Percentiles rank a stretch among this genome's conserved stretches.
Evolutionary conservation across 768 basidiomycete genomes (phyloP).

Genomic region (Auriscalpium vulgare): DNA sequence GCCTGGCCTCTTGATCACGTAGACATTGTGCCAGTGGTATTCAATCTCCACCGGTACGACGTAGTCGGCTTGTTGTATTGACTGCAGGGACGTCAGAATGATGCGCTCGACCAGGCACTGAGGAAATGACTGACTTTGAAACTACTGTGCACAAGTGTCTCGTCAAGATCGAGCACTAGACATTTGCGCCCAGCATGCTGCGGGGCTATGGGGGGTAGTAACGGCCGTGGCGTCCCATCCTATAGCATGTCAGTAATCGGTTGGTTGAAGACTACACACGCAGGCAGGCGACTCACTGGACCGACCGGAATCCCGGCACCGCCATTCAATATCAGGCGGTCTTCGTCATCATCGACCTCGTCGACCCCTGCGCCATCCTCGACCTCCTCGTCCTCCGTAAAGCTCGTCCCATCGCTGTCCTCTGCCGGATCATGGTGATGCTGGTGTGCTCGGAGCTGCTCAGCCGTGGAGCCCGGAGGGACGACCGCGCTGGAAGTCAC

Average conservation of each 20-base stretch:
- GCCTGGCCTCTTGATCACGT: constrained; percentile 97
- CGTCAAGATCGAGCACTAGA: constrained; percentile 92
- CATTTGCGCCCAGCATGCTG: constrained; percentile 89
- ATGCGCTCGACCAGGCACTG: background rate
- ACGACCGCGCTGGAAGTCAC: constrained; percentile 90
- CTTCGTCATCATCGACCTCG: constrained; percentile 83
- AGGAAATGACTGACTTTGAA: constrained; percentile 68
- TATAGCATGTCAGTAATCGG: constrained; percentile 22
- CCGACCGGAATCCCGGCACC: constrained; percentile 94
- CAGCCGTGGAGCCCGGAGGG: constrained; percentile 76
- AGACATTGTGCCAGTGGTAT: constrained; percentile 96
- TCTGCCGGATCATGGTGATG: constrained; percentile 36
- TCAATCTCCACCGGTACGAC: constrained; percentile 99
- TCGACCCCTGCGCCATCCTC: constrained; percentile 45
- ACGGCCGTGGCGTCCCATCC: constrained; percentile 82
- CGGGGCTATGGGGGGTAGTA: constrained; percentile 78
- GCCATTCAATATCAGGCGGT: constrained; percentile 79
- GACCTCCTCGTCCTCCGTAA: constrained; percentile 60
- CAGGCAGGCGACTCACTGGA: constrained; percentile 51
- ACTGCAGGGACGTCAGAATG: constrained; percentile 37
- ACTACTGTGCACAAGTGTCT: constrained; percentile 94
- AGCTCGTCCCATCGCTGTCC: constrained; percentile 56
- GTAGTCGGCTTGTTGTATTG: constrained; percentile 91
- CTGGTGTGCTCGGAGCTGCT: constrained; percentile 19
- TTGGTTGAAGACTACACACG: background rate